Evolutionary conservation across 2,329 filamentous ascomycete species (phyloP), one percentile per base, ranked within the genome.

Genomic region (Cryphonectria nitschkei): DNA sequence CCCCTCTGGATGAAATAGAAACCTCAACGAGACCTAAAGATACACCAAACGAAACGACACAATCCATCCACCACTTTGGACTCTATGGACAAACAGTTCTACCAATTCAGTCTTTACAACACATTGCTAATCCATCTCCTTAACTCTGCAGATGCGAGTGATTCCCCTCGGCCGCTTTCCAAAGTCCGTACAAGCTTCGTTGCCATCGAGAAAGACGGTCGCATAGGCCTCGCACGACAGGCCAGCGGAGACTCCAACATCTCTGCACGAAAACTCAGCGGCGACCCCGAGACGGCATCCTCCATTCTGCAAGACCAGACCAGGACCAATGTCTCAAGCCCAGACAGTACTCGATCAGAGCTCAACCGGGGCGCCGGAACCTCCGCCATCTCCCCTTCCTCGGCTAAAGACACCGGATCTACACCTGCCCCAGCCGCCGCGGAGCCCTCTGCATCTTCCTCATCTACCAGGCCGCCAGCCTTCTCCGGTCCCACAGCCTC

Each of bases 111-210:
- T 19, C 22, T 19, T 16, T 37, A 7, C 22, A 56, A n/a, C 22
- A 29, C 64, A 68, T 43, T 50, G 61, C 69, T 73, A 70, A 69
- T 58, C 54, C 43, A n/a, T 43, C 32, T 22, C 26, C 16, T 8
- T 34, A 6, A 26, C 34, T 22, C 39, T 43, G n/a, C 80, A 69
- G 78, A 76, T 74, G 78, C 78, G 60, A 76, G 81, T 70, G 84
- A 86, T 46, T 88, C 87, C 26, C 87, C 89, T 43, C 85, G 91
- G 76, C 92, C 90, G 34, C 86, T 94, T 56, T 93, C 92, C 73
- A 93, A 92, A 80, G 89, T 94, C 60, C 88, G 92, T 74, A 92
- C 92, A 52, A 93, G 84, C 78, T 95, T 95, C 78, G 87, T 95
- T 67, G 88, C 91, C 26, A 87, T 95, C 62, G 91, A 94, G 77